Base-by-base conservation (phyloP, 805 yeast genomes). In the Wickerhamiella dianesei region DNA sequence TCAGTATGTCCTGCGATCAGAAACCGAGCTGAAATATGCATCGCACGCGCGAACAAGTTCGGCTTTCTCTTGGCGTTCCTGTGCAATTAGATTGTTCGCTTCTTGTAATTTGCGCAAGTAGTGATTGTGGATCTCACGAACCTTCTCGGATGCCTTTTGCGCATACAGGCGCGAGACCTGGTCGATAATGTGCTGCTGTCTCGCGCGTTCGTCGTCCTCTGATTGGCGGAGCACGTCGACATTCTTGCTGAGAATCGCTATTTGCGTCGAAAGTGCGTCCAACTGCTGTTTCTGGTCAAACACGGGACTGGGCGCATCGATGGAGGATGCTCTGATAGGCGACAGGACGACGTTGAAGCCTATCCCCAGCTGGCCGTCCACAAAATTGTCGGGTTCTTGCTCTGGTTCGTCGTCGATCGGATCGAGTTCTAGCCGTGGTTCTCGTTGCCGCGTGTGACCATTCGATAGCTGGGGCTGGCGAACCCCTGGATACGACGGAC, bases 41-140 rank as follows among this genome's bases (percentile, higher is more conserved):
- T 75, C 77, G 63, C 74, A 73, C 39, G 77, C 68, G 49, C 69
- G 68, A 17, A 78, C 70, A 25, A 79, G 64, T 49, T 75, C 76
- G 29, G 69, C 70, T 59, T 78, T 79, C 57, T 79, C 84, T n/a
- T 61, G 63, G 43, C 72, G 67, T 59, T 77, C 86, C 14, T 63
- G 64, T 47, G 64, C 68, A 39, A 77, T 60, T 44, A 75, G 61
- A 22, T 72, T 73, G 40, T 12, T 25, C 6, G 32, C 32, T 25
- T 25, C 32, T 12, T 25, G 32, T 25, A 25, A 12, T 25, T 25
- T 25, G 32, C 12, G 32, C 32, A 12, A 6, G 12, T 25, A 25
- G 12, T 25, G 12, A 12, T 12, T 6, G 22, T 40, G 17, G 3
- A 46, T 22, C 5, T 16, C 21, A 2, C 47, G 44, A 4, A 51